A percentile compares a stretch with the other conserved stretches of the same genome.
Evolutionary conservation across 192 early-diverging fungal genomes (phyloP).

Genomic region (Linnemannia exigua): DNA sequence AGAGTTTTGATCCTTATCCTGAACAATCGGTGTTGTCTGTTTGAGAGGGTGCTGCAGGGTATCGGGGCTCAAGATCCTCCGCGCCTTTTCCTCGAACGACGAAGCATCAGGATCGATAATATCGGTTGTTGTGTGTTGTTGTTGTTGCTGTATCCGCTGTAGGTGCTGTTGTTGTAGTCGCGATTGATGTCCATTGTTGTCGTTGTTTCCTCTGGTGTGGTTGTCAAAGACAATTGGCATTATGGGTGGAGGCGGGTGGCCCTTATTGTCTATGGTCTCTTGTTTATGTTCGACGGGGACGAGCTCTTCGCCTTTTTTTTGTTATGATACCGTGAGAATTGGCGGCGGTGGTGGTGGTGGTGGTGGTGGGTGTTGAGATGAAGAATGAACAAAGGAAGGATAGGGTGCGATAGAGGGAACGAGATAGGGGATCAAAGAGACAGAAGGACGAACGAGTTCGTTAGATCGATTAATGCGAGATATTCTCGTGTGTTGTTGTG

Average conservation of each 20-base stretch:
- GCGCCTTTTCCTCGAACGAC: background rate
- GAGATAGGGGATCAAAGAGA: background rate
- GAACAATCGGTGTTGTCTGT: background rate
- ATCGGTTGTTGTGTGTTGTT: background rate
- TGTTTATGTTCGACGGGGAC: background rate
- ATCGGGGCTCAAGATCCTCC: constrained; percentile 19
- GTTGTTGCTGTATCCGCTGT: background rate
- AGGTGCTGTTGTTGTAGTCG: background rate
- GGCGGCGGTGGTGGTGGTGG: background rate
- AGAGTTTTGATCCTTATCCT: too few relatives aligned
- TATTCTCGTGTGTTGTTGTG: background rate
- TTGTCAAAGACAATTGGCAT: constrained; percentile 35
- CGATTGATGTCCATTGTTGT: background rate
- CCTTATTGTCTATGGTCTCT: background rate
- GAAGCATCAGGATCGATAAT: too few relatives aligned
- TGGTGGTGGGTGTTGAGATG: background rate
- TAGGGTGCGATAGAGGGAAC: background rate
- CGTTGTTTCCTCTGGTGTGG: background rate
- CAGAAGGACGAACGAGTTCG: background rate
- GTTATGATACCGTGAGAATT: background rate
- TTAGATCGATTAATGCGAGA: constrained; percentile 3
- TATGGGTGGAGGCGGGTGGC: background rate
- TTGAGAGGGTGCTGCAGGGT: constrained; percentile 19
- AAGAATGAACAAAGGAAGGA: background rate
- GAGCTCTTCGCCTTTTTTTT: background rate